These are phyloP conservation scores for Rhodomyrtus psidioides DNA, from an alignment of 441 rosid genomes.

Conservation along the genomic window DNA sequence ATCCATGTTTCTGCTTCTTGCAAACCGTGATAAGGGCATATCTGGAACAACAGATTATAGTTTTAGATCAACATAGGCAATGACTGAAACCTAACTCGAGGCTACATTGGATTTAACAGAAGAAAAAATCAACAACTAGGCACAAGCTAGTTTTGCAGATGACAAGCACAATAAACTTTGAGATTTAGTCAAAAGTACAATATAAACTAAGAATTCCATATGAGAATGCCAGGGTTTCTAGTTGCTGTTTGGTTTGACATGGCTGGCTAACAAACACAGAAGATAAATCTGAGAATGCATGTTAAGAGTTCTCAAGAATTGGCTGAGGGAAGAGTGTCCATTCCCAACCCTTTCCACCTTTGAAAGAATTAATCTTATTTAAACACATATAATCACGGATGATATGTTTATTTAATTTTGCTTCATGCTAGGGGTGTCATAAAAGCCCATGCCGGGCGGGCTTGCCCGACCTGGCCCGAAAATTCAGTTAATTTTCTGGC, in stretches of 20 bases:
- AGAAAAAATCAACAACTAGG: not conserved
- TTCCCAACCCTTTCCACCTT: not conserved
- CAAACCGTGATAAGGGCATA: not conserved
- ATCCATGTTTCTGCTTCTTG: not conserved
- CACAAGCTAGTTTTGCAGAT: not conserved
- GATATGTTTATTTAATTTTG: not conserved
- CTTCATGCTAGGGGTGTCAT: not conserved
- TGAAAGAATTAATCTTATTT: not conserved
- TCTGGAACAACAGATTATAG: not conserved
- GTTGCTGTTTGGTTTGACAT: not conserved
- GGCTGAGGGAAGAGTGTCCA: not conserved
- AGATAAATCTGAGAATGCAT: not conserved
- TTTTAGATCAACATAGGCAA: not conserved
- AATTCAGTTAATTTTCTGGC: too few relatives aligned
- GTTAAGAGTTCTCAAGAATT: not conserved
- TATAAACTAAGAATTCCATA: not conserved
- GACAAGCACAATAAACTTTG: not conserved
- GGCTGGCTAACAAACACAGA: not conserved
- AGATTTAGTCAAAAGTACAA: not conserved
- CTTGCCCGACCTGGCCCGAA: too few relatives aligned
- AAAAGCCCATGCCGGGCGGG: too few relatives aligned
- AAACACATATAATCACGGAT: not conserved
- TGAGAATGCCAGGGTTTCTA: not conserved
- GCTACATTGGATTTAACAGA: not conserved
- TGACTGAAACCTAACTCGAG: not conserved